A percentile compares a stretch with the other conserved stretches of the same genome.
phyloP scores from a whole-genome alignment of 345 rosid genomes.

The Heritiera fomes region DNA sequence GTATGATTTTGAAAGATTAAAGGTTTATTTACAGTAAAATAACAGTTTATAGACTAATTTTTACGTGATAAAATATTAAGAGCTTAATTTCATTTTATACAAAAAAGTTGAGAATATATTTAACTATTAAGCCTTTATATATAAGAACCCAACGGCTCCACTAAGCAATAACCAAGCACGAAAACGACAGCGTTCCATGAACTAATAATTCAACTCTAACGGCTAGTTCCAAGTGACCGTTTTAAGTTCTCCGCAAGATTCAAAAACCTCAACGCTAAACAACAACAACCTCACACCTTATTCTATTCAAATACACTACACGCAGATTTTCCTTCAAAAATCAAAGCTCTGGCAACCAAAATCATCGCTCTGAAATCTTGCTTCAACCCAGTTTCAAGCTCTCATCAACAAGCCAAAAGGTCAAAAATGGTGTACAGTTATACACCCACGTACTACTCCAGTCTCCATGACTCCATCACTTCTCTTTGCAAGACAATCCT shows the following conservation, averaged over 20 bases:
- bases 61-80: no score
- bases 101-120: no score
- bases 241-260: constrained; percentile 27
- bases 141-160: background rate
- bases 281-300: background rate
- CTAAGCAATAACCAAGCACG: background rate
- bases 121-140: no score
- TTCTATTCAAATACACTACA: background rate
- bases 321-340: background rate
- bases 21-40: no score
- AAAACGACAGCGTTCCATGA: constrained; percentile 30
- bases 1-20: no score
- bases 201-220: constrained; percentile 28
- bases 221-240: constrained; percentile 61
- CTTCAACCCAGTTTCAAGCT: constrained; percentile 18
- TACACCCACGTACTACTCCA: constrained; percentile 75
- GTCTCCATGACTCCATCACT: constrained; percentile 73
- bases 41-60: no score
- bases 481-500: constrained; percentile 75
- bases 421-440: constrained; percentile 58
- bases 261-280: constrained; percentile 18
- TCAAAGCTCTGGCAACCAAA: constrained; percentile 34
- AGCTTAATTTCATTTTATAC: no score
- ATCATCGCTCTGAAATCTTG: constrained; percentile 14
- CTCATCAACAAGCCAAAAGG: constrained; percentile 3